A percentile compares a stretch with the other conserved stretches of the same genome.
These are phyloP conservation scores for Cladophialophora chaetospira DNA, from an alignment of 2,329 filamentous ascomycete species.

Conservation along the genomic window DNA sequence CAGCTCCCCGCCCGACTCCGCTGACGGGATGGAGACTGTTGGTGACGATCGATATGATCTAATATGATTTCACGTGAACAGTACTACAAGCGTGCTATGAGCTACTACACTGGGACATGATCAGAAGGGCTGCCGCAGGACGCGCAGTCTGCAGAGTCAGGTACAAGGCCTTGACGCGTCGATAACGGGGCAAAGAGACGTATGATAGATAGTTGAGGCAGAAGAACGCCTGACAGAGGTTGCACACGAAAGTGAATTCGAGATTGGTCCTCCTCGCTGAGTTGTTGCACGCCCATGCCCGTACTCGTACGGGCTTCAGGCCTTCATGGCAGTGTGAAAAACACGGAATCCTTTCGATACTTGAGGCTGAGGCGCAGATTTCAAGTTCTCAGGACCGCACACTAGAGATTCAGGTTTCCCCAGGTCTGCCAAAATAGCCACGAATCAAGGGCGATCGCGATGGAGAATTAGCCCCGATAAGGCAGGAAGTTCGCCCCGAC, in stretches of 20 bases:
- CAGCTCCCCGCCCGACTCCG: neutral
- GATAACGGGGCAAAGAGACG: neutral
- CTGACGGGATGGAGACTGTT: neutral
- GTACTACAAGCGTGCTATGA: too few species aligned
- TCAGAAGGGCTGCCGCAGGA: conserved; percentile 1
- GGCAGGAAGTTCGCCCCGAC: neutral
- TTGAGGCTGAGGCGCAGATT: conserved; percentile 18
- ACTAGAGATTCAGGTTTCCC: conserved; percentile 13
- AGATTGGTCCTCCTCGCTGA: neutral
- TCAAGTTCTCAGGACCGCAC: conserved; percentile 7
- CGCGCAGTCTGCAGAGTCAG: neutral
- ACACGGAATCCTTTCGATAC: neutral
- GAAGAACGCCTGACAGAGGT: neutral
- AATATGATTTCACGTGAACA: too few species aligned
- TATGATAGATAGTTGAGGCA: neutral
- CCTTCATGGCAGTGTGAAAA: neutral
- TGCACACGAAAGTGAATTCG: neutral
- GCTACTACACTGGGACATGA: neutral
- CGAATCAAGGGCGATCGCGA: conserved; percentile 8
- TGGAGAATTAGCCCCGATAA: conserved; percentile 8
- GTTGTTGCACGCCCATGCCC: too few species aligned
- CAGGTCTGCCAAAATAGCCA: conserved; percentile 25
- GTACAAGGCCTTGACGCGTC: neutral
- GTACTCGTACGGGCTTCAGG: neutral
- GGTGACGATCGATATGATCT: neutral